Base-by-base conservation (phyloP, 1,284 basidiomycete species). In the Thelephora terrestris region DNA sequence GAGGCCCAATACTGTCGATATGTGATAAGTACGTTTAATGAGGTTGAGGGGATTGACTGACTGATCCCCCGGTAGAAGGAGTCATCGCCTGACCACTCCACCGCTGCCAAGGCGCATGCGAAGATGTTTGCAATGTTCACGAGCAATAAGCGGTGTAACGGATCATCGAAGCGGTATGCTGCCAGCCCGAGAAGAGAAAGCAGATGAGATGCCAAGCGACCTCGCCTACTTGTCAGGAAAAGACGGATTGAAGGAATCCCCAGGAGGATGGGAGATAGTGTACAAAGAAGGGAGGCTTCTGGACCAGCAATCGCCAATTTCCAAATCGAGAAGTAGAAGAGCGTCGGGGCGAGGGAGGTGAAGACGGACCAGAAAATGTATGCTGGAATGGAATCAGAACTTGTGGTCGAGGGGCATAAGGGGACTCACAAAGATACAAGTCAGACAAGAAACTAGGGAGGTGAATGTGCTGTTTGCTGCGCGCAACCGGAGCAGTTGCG, bases 291-390 rank as follows among this genome's bases (percentile, higher is more conserved):
- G 0, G 85, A 76, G 5, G 85, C 68, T 61, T 91, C 88, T 27
- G 82, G 78, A 2, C 88, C 87, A n/a, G 85, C 75, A 45, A 85
- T 71, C 43, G 81, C 86, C 17, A 94, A 79, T 58, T 89, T 76
- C 91, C 90, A 94, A 6, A 94, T 82, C 21, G 87, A 91, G 69
- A 90, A 93, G 66, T 93, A 96, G 69, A 95, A 96, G 5, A 96
- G 75, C 35, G 85, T 85, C 0, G 88, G 83, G 7, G 85, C 79
- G 18, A 96, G 75, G 1, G 81, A 79, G 1, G 92, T 94, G 58
- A 90, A 79, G 37, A 89, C 73, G 0, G 92, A 89, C 91, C 91
- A 95, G 61, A 87, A 92, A 16, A 87, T 73, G 55, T 86, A 89
- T 1, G 86, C 91, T 91, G 58, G 4, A 50, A 51, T 17, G 17